Percentiles rank a stretch among this genome's conserved stretches.
These are phyloP conservation scores for Rhizopogon roseolus DNA, from an alignment of 768 basidiomycete genomes.

Conservation along the genomic window DNA sequence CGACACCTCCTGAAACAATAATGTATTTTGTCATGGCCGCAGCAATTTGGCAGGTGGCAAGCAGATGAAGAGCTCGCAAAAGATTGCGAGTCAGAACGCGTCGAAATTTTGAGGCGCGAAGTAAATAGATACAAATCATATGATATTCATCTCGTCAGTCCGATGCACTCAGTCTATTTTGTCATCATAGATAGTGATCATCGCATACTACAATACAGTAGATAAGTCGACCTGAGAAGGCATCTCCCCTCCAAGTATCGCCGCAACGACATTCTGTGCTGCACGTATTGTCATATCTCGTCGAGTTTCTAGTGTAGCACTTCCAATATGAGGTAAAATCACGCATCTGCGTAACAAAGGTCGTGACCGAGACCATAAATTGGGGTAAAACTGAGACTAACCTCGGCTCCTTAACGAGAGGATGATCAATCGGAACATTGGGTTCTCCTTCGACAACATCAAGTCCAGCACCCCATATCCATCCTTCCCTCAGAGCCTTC, in stretches of 20 bases:
- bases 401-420: slow-evolving; percentile 74
- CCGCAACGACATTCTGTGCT: slow-evolving; percentile 50
- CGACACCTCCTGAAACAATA: slow-evolving; percentile 92
- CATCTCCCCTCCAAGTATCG: slow-evolving; percentile 51
- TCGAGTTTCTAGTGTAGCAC: slow-evolving; percentile 83
- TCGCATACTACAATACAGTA: slow-evolving; percentile 3
- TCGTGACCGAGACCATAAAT: background rate
- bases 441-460: slow-evolving; percentile 97
- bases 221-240: slow-evolving; percentile 43
- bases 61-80: slow-evolving; percentile 8
- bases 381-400: slow-evolving; percentile 20
- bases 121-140: slow-evolving; percentile 3
- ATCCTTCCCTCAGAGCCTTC: slow-evolving; percentile 65
- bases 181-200: too few species aligned
- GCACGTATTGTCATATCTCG: slow-evolving; percentile 77
- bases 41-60: slow-evolving; percentile 5
- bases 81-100: slow-evolving; percentile 10
- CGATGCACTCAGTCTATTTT: too few species aligned
- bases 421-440: slow-evolving; percentile 64
- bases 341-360: slow-evolving; percentile 48
- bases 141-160: too few species aligned
- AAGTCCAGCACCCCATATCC: slow-evolving; percentile 90
- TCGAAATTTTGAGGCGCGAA: slow-evolving; percentile 6
- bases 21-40: slow-evolving; percentile 89
- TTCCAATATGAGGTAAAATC: slow-evolving; percentile 87